phyloP scores from a whole-genome alignment of 768 basidiomycete genomes.

The Amyloporia xantha region DNA sequence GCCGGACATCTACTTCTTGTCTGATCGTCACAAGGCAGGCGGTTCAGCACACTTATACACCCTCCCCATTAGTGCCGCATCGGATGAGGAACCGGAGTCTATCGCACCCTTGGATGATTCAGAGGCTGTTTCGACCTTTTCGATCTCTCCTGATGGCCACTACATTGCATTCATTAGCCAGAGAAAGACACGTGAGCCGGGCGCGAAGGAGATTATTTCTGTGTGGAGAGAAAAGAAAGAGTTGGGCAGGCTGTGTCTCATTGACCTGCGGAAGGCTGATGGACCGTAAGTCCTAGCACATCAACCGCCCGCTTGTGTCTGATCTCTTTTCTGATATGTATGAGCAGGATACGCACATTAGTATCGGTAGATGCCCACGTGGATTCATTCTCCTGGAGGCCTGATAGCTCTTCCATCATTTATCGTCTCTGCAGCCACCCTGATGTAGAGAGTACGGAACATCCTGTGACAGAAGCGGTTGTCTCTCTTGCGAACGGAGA shows the following conservation, averaged over 20 bases:
- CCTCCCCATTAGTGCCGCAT: background rate
- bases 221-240: conserved; percentile 4
- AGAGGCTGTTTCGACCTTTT: background rate
- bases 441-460: background rate
- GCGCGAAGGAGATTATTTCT: background rate
- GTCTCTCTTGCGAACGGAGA: background rate
- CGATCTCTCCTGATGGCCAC: conserved; percentile 1
- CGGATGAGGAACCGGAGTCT: background rate
- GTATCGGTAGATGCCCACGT: conserved; percentile 1
- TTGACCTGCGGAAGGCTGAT: background rate
- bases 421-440: background rate
- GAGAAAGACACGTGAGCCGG: background rate
- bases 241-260: background rate
- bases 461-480: background rate
- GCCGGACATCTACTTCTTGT: conserved; percentile 2
- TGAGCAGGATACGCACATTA: background rate
- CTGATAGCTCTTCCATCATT: background rate
- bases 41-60: background rate
- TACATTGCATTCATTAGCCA: conserved; percentile 2
- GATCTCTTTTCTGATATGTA: too few relatives aligned
- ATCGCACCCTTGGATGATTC: background rate
- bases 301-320: too few relatives aligned
- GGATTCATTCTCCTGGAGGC: conserved; percentile 1
- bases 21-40: background rate
- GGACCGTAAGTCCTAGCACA: too few relatives aligned